Evolutionary conservation across 176 grass and related monocot species (phyloP), one percentile per base, ranked within the genome.

Genomic region (Oryza australiensis): DNA sequence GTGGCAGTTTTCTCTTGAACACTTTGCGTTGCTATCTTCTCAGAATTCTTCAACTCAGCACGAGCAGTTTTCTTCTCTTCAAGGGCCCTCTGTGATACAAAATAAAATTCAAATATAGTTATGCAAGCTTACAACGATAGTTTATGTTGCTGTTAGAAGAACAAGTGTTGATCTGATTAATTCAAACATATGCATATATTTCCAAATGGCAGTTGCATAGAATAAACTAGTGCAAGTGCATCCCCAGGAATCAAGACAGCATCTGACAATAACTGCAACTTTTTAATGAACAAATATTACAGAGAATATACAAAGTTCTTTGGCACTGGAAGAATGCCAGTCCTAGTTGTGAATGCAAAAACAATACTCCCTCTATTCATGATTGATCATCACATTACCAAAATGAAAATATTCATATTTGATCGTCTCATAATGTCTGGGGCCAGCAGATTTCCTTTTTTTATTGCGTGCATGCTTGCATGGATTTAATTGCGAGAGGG

Each of bases 51-150:
- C 72, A 90, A 78, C 37, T 93, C 76, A 73, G 78, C 68, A 82
- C 78, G 89, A 46, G 43, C 64, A 35, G 78, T 65, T 55, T 91
- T 98, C 80, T 93, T 98, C 76, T 94, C 95, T 67, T 94, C 95
- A 26, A 94, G 69, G 10, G 79, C 88, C 37, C 80, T 88, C 95
- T 94, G 87, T 79, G 26, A 73, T 30, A 71, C 34, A 41, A 87
- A 76, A 74, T 40, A 81, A 71, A 88, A 29, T 43, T 4, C 33
- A 59, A 12, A 62, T 18, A 70, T 51, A 86, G 40, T 45, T 41
- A 77, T 81, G 15, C 55, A 72, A 46, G 34, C 12, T 75, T 73
- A 12, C 4, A 85, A 41, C 72, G n/a, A 68, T 68, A 5, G 23
- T 43, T 28, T 41, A 37, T 10, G 27, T 75, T 75, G 34, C 16